A percentile compares a stretch with the other conserved stretches of the same genome.
Evolutionary conservation across 108 stramenopile genomes (phyloP).

Genomic region (Cyclotella cryptica): DNA sequence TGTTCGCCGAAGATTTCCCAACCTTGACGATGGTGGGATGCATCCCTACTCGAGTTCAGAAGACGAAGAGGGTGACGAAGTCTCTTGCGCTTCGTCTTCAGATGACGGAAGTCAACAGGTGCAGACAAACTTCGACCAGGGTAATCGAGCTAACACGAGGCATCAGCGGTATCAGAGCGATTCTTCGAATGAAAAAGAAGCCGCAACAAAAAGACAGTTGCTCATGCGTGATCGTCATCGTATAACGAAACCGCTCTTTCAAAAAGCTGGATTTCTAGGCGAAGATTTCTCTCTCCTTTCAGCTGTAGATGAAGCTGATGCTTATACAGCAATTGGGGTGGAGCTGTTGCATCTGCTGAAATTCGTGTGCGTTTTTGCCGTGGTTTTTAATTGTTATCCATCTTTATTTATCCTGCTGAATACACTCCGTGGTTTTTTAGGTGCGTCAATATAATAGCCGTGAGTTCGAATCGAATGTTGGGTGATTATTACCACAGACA

Average conservation of each 20-base stretch:
- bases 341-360: slow-evolving; percentile 57
- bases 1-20: slow-evolving; percentile 51
- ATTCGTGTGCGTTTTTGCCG: slow-evolving; percentile 15
- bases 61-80: slow-evolving; percentile 22
- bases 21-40: slow-evolving; percentile 73
- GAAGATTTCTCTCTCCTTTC: slow-evolving; percentile 73
- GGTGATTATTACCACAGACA: slow-evolving; percentile 79
- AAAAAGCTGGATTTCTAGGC: slow-evolving; percentile 70
- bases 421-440: not conserved
- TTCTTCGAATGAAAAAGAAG: slow-evolving; percentile 49
- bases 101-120: slow-evolving; percentile 20
- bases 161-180: slow-evolving; percentile 13
- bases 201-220: slow-evolving; percentile 62
- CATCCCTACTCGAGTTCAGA: slow-evolving; percentile 36
- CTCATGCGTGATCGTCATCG: slow-evolving; percentile 67
- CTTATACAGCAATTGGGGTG: slow-evolving; percentile 52
- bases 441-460: slow-evolving; percentile 64
- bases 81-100: slow-evolving; percentile 34
- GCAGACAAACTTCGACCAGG: not conserved
- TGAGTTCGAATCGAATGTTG: slow-evolving; percentile 85
- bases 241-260: slow-evolving; percentile 71
- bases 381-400: not conserved
- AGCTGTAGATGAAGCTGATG: slow-evolving; percentile 86
- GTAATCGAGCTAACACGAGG: not conserved
- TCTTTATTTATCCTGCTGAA: slow-evolving; percentile 3